Evolutionary conservation across 352 stramenopile genomes (phyloP).

Genomic region (Phytophthora litchii): DNA sequence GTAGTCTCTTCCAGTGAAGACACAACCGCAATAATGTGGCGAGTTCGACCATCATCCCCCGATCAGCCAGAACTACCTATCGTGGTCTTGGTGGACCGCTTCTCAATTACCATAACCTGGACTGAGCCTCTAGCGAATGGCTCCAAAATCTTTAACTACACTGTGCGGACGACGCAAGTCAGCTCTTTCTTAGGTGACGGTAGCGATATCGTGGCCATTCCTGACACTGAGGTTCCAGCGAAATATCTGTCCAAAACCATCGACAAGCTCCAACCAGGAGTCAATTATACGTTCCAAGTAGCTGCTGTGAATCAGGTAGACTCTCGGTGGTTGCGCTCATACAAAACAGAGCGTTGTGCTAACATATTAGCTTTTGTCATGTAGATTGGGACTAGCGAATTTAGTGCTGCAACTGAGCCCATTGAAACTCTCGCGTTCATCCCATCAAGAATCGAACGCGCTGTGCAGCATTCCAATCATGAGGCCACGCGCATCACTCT

Average conservation of each 20-base stretch:
- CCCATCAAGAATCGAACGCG: slow-evolving; percentile 51
- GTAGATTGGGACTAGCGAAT: slow-evolving; percentile 57
- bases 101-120: slow-evolving; percentile 60
- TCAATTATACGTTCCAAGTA: slow-evolving; percentile 56
- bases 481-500: slow-evolving; percentile 49
- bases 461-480: slow-evolving; percentile 41
- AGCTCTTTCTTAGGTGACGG: slow-evolving; percentile 37
- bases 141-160: slow-evolving; percentile 55
- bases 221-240: slow-evolving; percentile 40
- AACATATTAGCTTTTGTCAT: neutral
- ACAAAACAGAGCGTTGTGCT: neutral
- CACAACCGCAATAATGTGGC: slow-evolving; percentile 54
- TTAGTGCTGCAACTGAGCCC: slow-evolving; percentile 45
- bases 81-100: slow-evolving; percentile 43
- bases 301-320: slow-evolving; percentile 61
- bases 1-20: slow-evolving; percentile 61
- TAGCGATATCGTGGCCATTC: slow-evolving; percentile 31
- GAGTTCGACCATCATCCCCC: slow-evolving; percentile 52
- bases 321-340: neutral
- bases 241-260: slow-evolving; percentile 53
- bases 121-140: slow-evolving; percentile 60
- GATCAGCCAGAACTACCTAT: slow-evolving; percentile 40
- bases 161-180: slow-evolving; percentile 49
- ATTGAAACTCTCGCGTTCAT: slow-evolving; percentile 71
- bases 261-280: slow-evolving; percentile 56